These are phyloP conservation scores for Lepiota subincarnata DNA, from an alignment of 768 basidiomycete species.

Conservation along the genomic window DNA sequence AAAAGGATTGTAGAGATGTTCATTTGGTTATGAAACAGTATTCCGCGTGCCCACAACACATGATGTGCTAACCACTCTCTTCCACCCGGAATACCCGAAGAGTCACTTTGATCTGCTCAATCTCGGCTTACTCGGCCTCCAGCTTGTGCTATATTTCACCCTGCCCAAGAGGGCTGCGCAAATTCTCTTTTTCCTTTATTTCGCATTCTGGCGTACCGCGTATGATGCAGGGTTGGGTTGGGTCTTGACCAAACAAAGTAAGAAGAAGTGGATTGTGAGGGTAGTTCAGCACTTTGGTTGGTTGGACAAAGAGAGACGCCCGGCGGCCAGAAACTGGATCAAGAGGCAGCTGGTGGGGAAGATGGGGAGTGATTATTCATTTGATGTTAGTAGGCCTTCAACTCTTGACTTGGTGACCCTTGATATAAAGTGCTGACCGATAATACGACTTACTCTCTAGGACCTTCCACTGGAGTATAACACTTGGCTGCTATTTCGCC, in stretches of 20 bases:
- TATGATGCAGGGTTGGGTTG: conserved; percentile 95
- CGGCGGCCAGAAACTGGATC: conserved; percentile 76
- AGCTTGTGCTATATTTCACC: conserved; percentile 66
- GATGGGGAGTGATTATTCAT: conserved; percentile 93
- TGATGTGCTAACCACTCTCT: conserved; percentile 81
- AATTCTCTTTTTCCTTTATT: conserved; percentile 83
- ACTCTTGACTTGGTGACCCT: conserved; percentile 4
- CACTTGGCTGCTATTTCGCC: conserved; percentile 93
- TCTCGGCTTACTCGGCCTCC: conserved; percentile 71
- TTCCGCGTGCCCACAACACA: conserved; percentile 92
- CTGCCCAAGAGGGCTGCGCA: conserved; percentile 55
- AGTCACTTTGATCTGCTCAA: conserved; percentile 88
- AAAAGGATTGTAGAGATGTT: conserved; percentile 5
- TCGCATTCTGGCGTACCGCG: conserved; percentile 87
- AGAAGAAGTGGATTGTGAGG: conserved; percentile 89
- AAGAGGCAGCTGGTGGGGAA: conserved; percentile 81
- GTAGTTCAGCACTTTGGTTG: conserved; percentile 77
- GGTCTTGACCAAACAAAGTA: conserved; percentile 93
- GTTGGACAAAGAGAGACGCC: conserved; percentile 73
- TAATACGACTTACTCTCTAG: conserved; percentile 32
- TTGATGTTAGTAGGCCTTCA: conserved; percentile 58
- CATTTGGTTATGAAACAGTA: conserved; percentile 42
- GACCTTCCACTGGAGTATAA: conserved; percentile 92
- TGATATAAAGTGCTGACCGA: background rate
- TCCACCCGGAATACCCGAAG: conserved; percentile 79